Percentiles rank a stretch among this genome's conserved stretches.
phyloP scores from a whole-genome alignment of 352 stramenopile genomes.

The Plasmopara muralis region DNA sequence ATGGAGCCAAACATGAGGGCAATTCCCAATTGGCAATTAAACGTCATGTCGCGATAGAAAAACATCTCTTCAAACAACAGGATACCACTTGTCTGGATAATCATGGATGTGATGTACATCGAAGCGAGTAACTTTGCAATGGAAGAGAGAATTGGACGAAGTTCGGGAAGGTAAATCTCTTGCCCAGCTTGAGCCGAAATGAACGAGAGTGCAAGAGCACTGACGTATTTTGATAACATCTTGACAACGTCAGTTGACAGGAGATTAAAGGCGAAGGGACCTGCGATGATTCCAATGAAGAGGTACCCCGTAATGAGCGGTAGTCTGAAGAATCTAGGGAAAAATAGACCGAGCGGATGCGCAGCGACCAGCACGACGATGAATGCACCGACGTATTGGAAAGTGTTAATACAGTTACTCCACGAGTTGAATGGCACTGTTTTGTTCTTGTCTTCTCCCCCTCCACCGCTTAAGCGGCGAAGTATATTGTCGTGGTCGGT shows the following conservation, averaged over 20 bases:
- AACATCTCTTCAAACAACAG: slow-evolving; percentile 33
- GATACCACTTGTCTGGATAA: slow-evolving; percentile 32
- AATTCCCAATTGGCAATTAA: slow-evolving; percentile 48
- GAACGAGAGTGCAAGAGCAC: slow-evolving; percentile 55
- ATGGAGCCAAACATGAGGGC: slow-evolving; percentile 65
- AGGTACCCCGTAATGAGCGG: slow-evolving; percentile 66
- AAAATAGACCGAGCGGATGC: slow-evolving; percentile 51
- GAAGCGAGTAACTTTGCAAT: slow-evolving; percentile 42
- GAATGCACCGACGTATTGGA: slow-evolving; percentile 38
- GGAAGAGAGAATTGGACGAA: slow-evolving; percentile 47
- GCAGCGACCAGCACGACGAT: slow-evolving; percentile 48
- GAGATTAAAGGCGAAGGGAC: slow-evolving; percentile 46
- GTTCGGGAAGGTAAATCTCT: slow-evolving; percentile 55
- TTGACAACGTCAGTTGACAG: slow-evolving; percentile 27
- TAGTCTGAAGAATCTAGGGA: slow-evolving; percentile 46
- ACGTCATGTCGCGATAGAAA: slow-evolving; percentile 38
- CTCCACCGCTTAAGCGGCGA: slow-evolving; percentile 15
- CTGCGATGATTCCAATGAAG: slow-evolving; percentile 45
- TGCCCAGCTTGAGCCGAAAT: slow-evolving; percentile 68
- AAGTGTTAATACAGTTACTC: slow-evolving; percentile 32
- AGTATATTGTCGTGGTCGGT: slow-evolving; percentile 6
- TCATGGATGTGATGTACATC: slow-evolving; percentile 45
- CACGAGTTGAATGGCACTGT: slow-evolving; percentile 40
- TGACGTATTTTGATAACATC: slow-evolving; percentile 43
- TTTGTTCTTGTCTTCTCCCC: slow-evolving; percentile 18